phyloP scores from a whole-genome alignment of 139 green algal genomes.

The Coelastrella sp. region DNA sequence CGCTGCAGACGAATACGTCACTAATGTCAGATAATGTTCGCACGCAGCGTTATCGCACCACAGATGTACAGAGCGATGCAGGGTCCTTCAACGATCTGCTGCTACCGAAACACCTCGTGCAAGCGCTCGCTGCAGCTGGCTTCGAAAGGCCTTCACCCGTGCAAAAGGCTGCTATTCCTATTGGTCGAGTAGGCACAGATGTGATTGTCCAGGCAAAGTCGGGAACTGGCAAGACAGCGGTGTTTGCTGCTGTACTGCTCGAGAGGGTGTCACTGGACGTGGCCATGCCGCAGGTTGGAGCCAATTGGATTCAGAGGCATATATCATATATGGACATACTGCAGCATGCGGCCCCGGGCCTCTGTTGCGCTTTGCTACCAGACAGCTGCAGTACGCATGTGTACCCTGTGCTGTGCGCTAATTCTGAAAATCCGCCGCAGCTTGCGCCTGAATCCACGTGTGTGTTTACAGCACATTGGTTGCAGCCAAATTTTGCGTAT shows the following conservation, averaged over 20 bases:
- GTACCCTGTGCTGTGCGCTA: no score
- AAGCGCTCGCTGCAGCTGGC: conserved; percentile 64
- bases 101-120: conserved; percentile 63
- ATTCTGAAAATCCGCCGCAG: no score
- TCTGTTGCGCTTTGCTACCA: neutral
- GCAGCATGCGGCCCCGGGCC: neutral
- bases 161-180: conserved; percentile 79
- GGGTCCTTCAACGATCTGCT: conserved; percentile 72
- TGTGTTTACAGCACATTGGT: no score
- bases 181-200: conserved; percentile 78
- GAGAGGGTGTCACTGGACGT: conserved; percentile 62
- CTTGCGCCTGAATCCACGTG: no score
- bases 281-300: conserved; percentile 60
- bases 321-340: no score
- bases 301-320: neutral
- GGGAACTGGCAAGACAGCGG: conserved; percentile 89
- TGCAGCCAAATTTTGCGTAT: neutral
- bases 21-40: neutral
- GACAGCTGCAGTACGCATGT: neutral
- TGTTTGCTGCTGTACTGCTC: conserved; percentile 74
- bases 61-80: conserved; percentile 63
- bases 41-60: conserved; percentile 35
- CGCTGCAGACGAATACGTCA: neutral
- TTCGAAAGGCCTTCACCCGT: conserved; percentile 80
- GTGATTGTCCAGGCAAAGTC: conserved; percentile 90